Base-by-base conservation (phyloP, 805 yeast species). In the Yarrowia hollandica region DNA sequence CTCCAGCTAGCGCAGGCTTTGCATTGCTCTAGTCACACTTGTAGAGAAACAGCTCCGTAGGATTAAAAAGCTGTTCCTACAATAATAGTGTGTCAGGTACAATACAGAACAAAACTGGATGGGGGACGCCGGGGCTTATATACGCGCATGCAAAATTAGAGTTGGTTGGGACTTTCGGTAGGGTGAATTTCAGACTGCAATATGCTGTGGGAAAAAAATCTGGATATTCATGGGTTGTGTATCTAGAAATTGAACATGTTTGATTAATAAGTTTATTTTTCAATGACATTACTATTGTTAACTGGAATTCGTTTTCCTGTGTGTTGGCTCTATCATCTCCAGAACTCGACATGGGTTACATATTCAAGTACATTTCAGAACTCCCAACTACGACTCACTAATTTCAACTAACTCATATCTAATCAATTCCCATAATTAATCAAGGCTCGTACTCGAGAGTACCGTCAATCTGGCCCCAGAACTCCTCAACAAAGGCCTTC, bases 391-490 rank as follows among this genome's bases (percentile, higher is more conserved):
- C 33, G 15, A 16, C 9, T 8, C 2, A 15, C 48, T 25, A 44
- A 44, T 25, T 37, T 19, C 22, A 35, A 35, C 11, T 30, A 39
- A 15, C n/a, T n/a, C n/a, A n/a, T n/a, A n/a, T 41, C n/a, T 16
- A 31, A 25, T 21, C 5, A 15, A 15, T 6, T 3, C 16, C 9
- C 1, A 8, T 18, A 41, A 12, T 10, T 22, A 38, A 15, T 41
- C 33, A 42, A 71, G 58, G 44, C 8, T 52, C 58, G 58, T 80
- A 81, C 48, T 72, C 70, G 52, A 81, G 69, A 28, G 70, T 70
- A 33, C 83, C 85, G 34, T 73, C 68, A 30, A 79, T 71, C 57
- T 79, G 78, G 10, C 71, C 62, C 84, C 85, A 81, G 66, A 81
- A 81, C 11, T 73, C 77, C 58, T 77, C 69, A 12, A 79, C 71